Evolutionary conservation across 208 protist species (phyloP).

Genomic region (Trypanosoma congolense): DNA sequence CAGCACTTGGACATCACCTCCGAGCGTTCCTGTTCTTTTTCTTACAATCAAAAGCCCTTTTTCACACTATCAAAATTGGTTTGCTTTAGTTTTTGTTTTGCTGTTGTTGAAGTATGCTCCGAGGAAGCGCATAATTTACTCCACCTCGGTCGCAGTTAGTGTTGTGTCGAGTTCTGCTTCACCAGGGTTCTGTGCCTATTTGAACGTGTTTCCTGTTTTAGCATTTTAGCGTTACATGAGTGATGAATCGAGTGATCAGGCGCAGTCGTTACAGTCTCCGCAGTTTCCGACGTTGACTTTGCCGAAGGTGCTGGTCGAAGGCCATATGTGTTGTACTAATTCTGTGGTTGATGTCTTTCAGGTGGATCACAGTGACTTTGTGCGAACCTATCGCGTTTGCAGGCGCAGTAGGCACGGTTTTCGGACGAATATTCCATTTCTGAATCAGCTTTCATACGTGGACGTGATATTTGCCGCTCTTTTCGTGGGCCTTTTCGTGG

Average conservation of each 20-base stretch:
- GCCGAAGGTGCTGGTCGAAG: conserved; percentile 27
- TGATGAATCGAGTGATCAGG: neutral
- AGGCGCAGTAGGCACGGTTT: neutral
- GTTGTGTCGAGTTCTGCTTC: neutral
- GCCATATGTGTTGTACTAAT: conserved; percentile 62
- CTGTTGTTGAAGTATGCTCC: no score
- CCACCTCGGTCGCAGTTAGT: neutral
- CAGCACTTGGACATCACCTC: no score
- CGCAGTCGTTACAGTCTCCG: neutral
- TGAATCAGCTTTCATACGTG: neutral
- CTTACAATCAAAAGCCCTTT: no score
- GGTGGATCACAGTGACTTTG: conserved; percentile 65
- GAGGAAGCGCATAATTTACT: no score
- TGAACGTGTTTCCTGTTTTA: neutral
- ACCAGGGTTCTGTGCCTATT: neutral
- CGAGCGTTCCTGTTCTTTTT: no score
- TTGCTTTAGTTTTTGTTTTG: no score
- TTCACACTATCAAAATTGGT: no score
- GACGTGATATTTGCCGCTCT: neutral
- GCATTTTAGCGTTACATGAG: neutral
- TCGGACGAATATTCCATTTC: neutral
- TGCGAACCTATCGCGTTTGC: conserved; percentile 67
- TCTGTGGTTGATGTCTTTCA: conserved; percentile 53
- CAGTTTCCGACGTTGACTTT: neutral
- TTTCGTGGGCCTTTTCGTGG: neutral